A percentile compares a stretch with the other conserved stretches of the same genome.
Conservation (phyloP, 2,329 filamentous ascomycete species). For the Setomelanomma holmii region DNA sequence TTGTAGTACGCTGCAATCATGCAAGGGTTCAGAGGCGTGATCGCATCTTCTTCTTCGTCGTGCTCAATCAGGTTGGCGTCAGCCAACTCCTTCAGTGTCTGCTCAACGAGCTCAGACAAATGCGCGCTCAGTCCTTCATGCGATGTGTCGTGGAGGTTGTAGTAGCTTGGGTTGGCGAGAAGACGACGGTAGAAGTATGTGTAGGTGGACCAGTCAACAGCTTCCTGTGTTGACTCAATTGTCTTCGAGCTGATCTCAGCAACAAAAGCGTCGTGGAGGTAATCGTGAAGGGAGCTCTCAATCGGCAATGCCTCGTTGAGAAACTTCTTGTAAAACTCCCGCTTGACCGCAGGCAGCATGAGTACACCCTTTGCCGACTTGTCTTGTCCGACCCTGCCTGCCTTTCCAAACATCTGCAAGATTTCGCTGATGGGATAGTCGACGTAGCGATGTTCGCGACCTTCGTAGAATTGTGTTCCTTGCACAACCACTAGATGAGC, state of each 20-base stretch:
- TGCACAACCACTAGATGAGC: slow-evolving; percentile 95
- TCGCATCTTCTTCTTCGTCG: slow-evolving; percentile 85
- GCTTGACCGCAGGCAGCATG: slow-evolving; percentile 93
- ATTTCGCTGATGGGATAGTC: slow-evolving; percentile 95
- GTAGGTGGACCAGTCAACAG: slow-evolving; percentile 97
- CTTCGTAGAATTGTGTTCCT: slow-evolving; percentile 98
- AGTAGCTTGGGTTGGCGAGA: slow-evolving; percentile 95
- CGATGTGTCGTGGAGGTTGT: slow-evolving; percentile 84
- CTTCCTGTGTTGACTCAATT: slow-evolving; percentile 93
- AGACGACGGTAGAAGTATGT: slow-evolving; percentile 97
- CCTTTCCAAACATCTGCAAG: slow-evolving; percentile 97
- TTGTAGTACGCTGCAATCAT: slow-evolving; percentile 99
- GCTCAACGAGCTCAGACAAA: slow-evolving; percentile 92
- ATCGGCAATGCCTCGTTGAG: slow-evolving; percentile 94
- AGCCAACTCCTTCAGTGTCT: slow-evolving; percentile 84
- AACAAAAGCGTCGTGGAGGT: slow-evolving; percentile 94
- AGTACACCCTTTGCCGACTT: slow-evolving; percentile 88
- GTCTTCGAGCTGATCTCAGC: slow-evolving; percentile 97
- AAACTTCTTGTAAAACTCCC: slow-evolving; percentile 99
- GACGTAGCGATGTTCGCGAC: slow-evolving; percentile 93
- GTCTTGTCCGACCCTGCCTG: slow-evolving; percentile 78
- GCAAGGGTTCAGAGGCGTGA: slow-evolving; percentile 89
- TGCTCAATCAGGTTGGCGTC: slow-evolving; percentile 96
- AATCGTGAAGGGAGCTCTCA: slow-evolving; percentile 90
- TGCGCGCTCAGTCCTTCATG: slow-evolving; percentile 94